phyloP scores from a whole-genome alignment of 1,284 basidiomycete species.

The Puccinia novopanici region DNA sequence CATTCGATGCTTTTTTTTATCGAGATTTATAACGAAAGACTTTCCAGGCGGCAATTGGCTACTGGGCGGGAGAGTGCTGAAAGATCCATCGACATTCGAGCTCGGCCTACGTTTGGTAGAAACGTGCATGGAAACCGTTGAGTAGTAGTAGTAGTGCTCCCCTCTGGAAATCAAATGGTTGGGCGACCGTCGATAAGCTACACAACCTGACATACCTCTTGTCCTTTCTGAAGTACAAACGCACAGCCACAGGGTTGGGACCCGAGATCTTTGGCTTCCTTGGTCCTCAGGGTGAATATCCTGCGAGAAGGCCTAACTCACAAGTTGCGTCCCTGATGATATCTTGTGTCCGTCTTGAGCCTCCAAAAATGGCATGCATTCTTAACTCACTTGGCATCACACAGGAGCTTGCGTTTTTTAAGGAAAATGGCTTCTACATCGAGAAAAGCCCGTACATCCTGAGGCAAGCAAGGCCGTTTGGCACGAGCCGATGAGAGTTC shows the following conservation, averaged over 20 bases:
- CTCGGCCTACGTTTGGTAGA: conserved; percentile 31
- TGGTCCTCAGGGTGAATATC: conserved; percentile 24
- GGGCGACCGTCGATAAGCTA: neutral
- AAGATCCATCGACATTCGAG: conserved; percentile 20
- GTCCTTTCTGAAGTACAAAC: conserved; percentile 22
- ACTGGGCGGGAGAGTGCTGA: conserved; percentile 30
- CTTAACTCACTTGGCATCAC: neutral
- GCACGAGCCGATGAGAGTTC: neutral
- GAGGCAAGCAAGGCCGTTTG: conserved; percentile 20
- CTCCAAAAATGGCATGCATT: neutral
- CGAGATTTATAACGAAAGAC: neutral
- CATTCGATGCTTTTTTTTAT: neutral
- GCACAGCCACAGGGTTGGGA: conserved; percentile 41
- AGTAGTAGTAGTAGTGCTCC: neutral
- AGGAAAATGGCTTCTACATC: conserved; percentile 36
- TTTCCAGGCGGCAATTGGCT: conserved; percentile 48
- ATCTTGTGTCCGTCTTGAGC: neutral
- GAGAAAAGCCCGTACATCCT: neutral
- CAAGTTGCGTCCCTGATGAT: conserved; percentile 3
- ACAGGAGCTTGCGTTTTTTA: conserved; percentile 27
- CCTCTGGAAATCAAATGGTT: no score
- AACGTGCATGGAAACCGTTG: conserved; percentile 49
- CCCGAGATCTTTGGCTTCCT: conserved; percentile 40
- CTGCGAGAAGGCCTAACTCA: conserved; percentile 3
- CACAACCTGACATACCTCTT: neutral